A percentile compares a stretch with the other conserved stretches of the same genome.
phyloP scores from a whole-genome alignment of 164 flowering plant genomes.

The Stephania cephalantha region DNA sequence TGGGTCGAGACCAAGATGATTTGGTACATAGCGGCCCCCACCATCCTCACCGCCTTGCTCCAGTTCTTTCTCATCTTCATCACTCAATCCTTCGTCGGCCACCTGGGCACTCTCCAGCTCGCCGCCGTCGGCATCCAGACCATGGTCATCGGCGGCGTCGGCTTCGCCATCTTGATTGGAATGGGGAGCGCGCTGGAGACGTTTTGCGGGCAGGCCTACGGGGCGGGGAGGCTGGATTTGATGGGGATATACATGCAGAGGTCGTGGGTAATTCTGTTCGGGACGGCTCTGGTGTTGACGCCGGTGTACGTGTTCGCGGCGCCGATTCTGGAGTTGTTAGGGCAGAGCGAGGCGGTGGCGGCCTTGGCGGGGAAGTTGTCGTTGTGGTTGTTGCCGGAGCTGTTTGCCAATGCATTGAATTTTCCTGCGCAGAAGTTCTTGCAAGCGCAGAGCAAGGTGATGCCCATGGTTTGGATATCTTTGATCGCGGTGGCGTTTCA shows the following conservation, averaged over 20 bases:
- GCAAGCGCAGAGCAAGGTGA: conserved; percentile 47
- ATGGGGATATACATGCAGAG: conserved; percentile 80
- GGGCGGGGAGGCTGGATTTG: conserved; percentile 63
- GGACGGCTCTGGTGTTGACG: conserved; percentile 34
- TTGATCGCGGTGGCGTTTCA: conserved; percentile 30
- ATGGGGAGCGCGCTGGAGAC: conserved; percentile 97
- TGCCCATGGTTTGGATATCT: conserved; percentile 36
- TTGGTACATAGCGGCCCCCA: conserved; percentile 8
- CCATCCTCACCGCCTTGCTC: background rate
- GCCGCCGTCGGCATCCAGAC: conserved; percentile 1
- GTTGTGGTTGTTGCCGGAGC: conserved; percentile 41
- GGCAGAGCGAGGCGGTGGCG: conserved; percentile 59
- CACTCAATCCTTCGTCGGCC: conserved; percentile 1
- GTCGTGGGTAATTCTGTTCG: conserved; percentile 72
- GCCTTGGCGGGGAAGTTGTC: conserved; percentile 49
- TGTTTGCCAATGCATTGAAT: conserved; percentile 40
- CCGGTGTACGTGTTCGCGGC: conserved; percentile 63
- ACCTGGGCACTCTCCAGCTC: background rate
- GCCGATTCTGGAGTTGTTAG: conserved; percentile 49
- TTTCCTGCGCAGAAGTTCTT: conserved; percentile 49
- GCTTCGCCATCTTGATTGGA: conserved; percentile 22
- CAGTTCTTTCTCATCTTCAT: background rate
- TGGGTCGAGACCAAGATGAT: conserved; percentile 5
- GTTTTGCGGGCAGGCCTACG: conserved; percentile 82
- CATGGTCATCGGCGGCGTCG: background rate